Percentiles rank a stretch among this genome's conserved stretches.
Conservation (phyloP, 768 basidiomycete species). For the Phallus indusiatus region DNA sequence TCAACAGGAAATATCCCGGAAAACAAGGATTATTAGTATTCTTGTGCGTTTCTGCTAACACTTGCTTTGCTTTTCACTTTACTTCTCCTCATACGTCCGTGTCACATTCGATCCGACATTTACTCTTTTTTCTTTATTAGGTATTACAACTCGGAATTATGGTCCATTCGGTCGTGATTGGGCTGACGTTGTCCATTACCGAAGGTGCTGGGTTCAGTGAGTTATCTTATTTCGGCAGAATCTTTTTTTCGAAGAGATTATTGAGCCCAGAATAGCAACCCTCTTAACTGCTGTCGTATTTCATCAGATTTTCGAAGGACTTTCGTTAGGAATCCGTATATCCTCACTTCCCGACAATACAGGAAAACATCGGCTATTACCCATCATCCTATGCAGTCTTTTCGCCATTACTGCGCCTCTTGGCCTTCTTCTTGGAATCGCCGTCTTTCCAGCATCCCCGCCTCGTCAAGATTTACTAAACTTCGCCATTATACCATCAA, state of each 20-base stretch:
- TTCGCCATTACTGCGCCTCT: constrained; percentile 60
- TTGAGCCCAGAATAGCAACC: constrained; percentile 44
- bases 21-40: constrained; percentile 57
- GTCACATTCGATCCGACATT: too few species aligned
- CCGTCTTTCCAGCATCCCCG: constrained; percentile 26
- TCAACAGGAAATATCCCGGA: constrained; percentile 33
- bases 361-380: constrained; percentile 12
- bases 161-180: constrained; percentile 76
- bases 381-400: constrained; percentile 15
- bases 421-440: constrained; percentile 54
- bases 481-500: too few species aligned
- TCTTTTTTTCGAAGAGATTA: not conserved
- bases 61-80: too few species aligned
- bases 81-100: too few species aligned
- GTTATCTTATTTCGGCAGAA: constrained; percentile 18
- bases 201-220: constrained; percentile 61
- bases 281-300: constrained; percentile 68
- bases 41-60: constrained; percentile 46
- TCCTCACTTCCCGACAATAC: constrained; percentile 46
- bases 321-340: constrained; percentile 76
- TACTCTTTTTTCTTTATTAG: constrained; percentile 24
- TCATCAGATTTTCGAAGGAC: constrained; percentile 78
- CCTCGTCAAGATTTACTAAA: constrained; percentile 19
- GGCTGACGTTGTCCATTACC: constrained; percentile 65
- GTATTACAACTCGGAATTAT: constrained; percentile 79